Evolutionary conservation across 805 yeast species (phyloP).

Genomic region (Blastobotrys muscicola): DNA sequence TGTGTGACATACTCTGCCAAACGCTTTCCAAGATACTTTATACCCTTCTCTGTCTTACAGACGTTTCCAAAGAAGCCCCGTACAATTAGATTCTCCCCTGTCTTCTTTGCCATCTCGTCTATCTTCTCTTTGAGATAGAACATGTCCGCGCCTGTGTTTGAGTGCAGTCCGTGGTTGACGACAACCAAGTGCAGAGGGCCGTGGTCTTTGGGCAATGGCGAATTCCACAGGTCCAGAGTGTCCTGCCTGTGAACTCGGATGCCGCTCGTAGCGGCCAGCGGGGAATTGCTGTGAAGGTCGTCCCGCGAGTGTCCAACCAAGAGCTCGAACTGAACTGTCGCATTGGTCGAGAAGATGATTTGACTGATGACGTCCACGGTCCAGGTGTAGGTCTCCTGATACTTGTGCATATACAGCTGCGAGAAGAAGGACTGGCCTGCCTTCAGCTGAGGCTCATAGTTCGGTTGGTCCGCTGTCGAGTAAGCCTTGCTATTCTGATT

Average conservation of each 20-base stretch:
- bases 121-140: slow-evolving; percentile 73
- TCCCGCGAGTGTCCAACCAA: slow-evolving; percentile 34
- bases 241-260: slow-evolving; percentile 34
- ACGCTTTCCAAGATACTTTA: slow-evolving; percentile 72
- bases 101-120: slow-evolving; percentile 37
- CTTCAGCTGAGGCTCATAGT: slow-evolving; percentile 45
- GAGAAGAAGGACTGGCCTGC: slow-evolving; percentile 66
- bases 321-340: slow-evolving; percentile 60
- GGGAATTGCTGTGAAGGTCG: slow-evolving; percentile 9
- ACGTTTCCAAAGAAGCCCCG: slow-evolving; percentile 78
- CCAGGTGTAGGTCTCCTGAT: slow-evolving; percentile 49
- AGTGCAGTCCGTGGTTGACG: slow-evolving; percentile 85
- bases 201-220: slow-evolving; percentile 42
- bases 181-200: slow-evolving; percentile 74
- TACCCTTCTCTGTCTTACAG: slow-evolving; percentile 83
- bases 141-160: slow-evolving; percentile 87
- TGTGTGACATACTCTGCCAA: slow-evolving; percentile 64
- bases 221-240: slow-evolving; percentile 67
- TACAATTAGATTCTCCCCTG: slow-evolving; percentile 60
- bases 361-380: slow-evolving; percentile 73
- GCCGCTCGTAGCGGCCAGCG: neutral
- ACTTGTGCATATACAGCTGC: slow-evolving; percentile 38
- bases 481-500: slow-evolving; percentile 36
- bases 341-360: slow-evolving; percentile 58
- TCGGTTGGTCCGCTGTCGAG: slow-evolving; percentile 29